Base-by-base conservation (phyloP, 768 basidiomycete species). In the Cystobasidium tubakii region DNA sequence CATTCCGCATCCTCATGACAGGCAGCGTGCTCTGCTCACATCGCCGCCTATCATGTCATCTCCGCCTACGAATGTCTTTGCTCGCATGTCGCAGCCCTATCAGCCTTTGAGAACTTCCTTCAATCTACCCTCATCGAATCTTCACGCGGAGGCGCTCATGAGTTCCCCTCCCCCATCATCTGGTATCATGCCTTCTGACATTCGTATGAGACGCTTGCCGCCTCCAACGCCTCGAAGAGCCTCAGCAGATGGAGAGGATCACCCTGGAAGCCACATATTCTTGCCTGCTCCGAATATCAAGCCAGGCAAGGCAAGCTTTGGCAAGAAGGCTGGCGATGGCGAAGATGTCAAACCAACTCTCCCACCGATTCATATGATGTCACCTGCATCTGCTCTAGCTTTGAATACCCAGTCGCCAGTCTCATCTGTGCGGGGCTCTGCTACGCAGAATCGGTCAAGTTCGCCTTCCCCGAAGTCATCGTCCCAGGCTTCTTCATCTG, bases 1-100 rank as follows among this genome's bases (percentile, higher is more conserved):
- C 53, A 57, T 1, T 10, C 43, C 76, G 36, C 64, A 17, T 43
- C 36, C 33, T 1, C n/a, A 6, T 25, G 31, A 57, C 23, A 27
- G 57, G 29, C 57, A 60, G 25, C 74, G 60, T 57, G 25, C 7
- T 66, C 72, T 62, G 46, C 70, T 27, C 72, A 75, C 46, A 42
- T 72, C 66, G 39, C 75, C 62, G 33, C 66, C 73, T 21, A 62
- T 57, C 1, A 74, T 76, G 57, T 74, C 77, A 57, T 78, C 78
- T 1, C 78, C 78, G 1, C 78, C 78, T 2, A 78, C 76, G 0
- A 72, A 67, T 21, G 78, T 78, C 27, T 78, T 77, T 66, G 74
- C 76, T 25, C 76, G 76, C 46, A 75, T 78, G 55, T 76, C 78
- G 0, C 75, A 76, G 1, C 78, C 78, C 21, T 78, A 78, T 74